Base-by-base conservation (phyloP, 2,329 filamentous ascomycete genomes). In the Trichoderma lentiforme region DNA sequence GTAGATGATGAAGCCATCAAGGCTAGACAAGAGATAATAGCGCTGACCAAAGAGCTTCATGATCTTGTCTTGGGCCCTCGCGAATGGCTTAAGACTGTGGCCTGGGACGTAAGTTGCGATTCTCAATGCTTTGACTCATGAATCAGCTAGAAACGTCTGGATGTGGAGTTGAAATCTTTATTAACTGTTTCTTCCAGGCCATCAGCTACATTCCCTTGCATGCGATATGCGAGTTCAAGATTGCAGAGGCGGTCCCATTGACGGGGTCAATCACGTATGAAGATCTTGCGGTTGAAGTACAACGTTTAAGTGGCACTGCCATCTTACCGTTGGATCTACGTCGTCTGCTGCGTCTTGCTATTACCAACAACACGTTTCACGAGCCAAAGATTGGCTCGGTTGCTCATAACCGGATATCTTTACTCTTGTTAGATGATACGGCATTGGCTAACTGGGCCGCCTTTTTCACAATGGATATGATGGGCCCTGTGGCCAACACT, bases 331-430 rank as follows among this genome's bases (percentile, higher is more conserved):
- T 73, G 14, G 76, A 79, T 71, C 74, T 81, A 12, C 76, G 78
- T 6, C 82, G 83, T 26, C 73, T 85, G 0, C 60, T 84, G 28
- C 82, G 83, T 14, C 78, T 81, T 39, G 81, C 82, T 34, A 82
- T 83, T 72, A 78, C 79, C 1, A 82, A 82, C 72, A 79, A 79
- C 58, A 74, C 84, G 26, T 85, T 85, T 70, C 71, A 73, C 28
- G 84, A 85, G 74, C 82, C 81, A 0, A 70, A 76, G 15, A 73
- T 76, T 4, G 82, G 80, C 3, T 75, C 77, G 15, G 81, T 86
- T 5, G 79, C 80, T 3, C 84, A 85, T 73, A 84, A 81, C 18
- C 74, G 78, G 8, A 74, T 75, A 1, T 82, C 80, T 28, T 77
- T 76, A 7, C 68, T 80, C 7, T 73, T 84, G 3, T 72, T 78